Evolutionary conservation across 129 eudicot genomes (phyloP), one percentile per base, ranked within the genome.

Genomic region (Calendula officinalis): DNA sequence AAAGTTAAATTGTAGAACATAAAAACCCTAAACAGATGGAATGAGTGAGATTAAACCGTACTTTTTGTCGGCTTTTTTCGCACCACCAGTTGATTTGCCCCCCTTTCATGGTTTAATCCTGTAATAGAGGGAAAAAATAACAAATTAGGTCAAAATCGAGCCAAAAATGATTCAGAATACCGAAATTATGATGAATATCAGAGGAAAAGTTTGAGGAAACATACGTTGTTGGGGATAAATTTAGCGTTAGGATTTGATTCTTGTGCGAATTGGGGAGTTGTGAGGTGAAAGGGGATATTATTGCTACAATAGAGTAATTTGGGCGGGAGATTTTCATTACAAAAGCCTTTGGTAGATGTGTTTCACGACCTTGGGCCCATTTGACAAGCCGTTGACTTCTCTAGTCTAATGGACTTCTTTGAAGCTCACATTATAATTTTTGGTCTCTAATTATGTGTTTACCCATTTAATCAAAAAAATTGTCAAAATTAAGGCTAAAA

Each of bases 61-160:
- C 88, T 77, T 77, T 49, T 69, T 68, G 38, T 78, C 85, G 7
- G 76, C 68, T 49, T 75, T 78, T 16, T 59, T 75, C 30, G 75
- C 64, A 16, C 14, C 83, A 36, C 75, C 83, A 69, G 66, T 81
- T 41, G 90, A 81, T 78, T 82, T 80, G 45, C 77, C 86, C 66
- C 66, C 86, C 86, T 70, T 77, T 83, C 95, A 86, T 86, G 60
- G 42, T 41, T 32, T 15, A 46, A 37, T 63, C 51, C 83, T 80
- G 80, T n/a, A 57, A 36, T 16, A 1, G 9, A 10, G 9, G 47
- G 11, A 14, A 7, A 47, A 56, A 55, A 64, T 49, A 54, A 22
- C 35, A 13, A 65, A 8, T 27, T 64, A 73, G 66, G 60, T 56
- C 60, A 65, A 46, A 65, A 73, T 14, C 12, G 54, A 57, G 0